Conservation (phyloP, 1,284 basidiomycete species). For the Marasmius oreades region DNA sequence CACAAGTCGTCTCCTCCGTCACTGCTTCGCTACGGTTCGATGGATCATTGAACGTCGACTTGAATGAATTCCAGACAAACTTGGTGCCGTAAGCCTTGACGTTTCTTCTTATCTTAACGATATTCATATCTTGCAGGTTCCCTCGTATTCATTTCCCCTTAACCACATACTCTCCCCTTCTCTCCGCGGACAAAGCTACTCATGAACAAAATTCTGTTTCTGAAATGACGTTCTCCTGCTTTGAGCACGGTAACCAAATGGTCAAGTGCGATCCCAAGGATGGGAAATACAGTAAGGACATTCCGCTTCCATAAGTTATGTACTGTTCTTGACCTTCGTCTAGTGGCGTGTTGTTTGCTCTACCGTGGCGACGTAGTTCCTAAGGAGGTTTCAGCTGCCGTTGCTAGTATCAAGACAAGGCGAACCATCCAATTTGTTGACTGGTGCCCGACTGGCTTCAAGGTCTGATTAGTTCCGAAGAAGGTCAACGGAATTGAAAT, state of each 20-base stretch:
- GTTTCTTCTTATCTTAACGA: conserved; percentile 6
- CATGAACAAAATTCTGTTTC: conserved; percentile 98
- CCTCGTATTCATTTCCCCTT: conserved; percentile 98
- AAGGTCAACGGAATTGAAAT: neutral
- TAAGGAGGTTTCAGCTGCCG: conserved; percentile 94
- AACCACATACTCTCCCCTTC: conserved; percentile 92
- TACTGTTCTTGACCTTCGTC: neutral
- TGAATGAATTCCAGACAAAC: conserved; percentile 99
- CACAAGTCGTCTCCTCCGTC: conserved; percentile 96
- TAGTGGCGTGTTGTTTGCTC: conserved; percentile 84
- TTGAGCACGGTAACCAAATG: conserved; percentile 98
- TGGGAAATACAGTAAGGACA: conserved; percentile 89
- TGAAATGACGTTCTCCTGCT: conserved; percentile 98
- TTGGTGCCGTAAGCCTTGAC: conserved; percentile 78
- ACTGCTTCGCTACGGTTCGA: conserved; percentile 98
- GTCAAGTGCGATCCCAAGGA: conserved; percentile 95
- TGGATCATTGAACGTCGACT: conserved; percentile 95
- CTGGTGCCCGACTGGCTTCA: conserved; percentile 98
- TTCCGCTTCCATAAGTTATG: conserved; percentile 1
- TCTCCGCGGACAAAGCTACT: conserved; percentile 83
- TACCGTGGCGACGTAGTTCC: conserved; percentile 98
- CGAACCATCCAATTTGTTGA: conserved; percentile 96
- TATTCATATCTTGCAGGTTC: conserved; percentile 51
- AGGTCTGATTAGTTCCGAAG: conserved; percentile 59
- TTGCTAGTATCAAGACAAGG: conserved; percentile 95